Evolutionary conservation across 2,329 filamentous ascomycete genomes (phyloP), one percentile per base, ranked within the genome.

Genomic region (Aureobasidium lini): DNA sequence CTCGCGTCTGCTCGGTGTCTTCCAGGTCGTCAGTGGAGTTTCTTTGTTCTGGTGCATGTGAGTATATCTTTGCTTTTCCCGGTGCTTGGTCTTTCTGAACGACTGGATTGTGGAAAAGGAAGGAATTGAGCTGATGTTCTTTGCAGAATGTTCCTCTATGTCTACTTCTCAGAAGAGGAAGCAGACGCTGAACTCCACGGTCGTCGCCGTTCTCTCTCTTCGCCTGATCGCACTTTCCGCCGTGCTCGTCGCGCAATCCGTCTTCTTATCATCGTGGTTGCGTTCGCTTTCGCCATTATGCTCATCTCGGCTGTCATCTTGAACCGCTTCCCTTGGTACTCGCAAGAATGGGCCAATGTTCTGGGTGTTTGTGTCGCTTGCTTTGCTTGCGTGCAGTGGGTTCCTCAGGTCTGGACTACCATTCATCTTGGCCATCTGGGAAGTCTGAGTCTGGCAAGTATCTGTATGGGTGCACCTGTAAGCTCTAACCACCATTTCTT

Each of bases 381-480:
- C 2, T 82, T 96, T 6, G 89, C 93, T 0, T 87, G 84, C 0
- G 81, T 96, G 36, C 92, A 96, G 73, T 96, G 96, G 73, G 78
- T 96, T 29, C 92, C 92, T 0, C 92, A 96, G 74, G 94, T 96
- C 64, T 90, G 85, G 75, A 96, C 88, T 50, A 96, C 93, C 0
- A 94, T 89, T 74, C 82, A 80, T 58, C 78, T 96, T 60, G 89
- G 93, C 70, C 87, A 91, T 67, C 88, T 94, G 0, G 90, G 90
- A 39, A 95, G 90, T 71, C 76, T 96, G 65, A 95, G 90, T 69
- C 92, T 96, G 58, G 88, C 90, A 6, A 96, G 95, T 89, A 96
- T 96, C 90, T 90, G 87, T 71, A 94, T 96, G 36, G 92, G 96
- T 72, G 96, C 92, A 0, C 93, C 92, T 0, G 92, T 93, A 1